Evolutionary conservation across 2,329 filamentous ascomycete species (phyloP).

Genomic region (Fusarium fujikuroi): DNA sequence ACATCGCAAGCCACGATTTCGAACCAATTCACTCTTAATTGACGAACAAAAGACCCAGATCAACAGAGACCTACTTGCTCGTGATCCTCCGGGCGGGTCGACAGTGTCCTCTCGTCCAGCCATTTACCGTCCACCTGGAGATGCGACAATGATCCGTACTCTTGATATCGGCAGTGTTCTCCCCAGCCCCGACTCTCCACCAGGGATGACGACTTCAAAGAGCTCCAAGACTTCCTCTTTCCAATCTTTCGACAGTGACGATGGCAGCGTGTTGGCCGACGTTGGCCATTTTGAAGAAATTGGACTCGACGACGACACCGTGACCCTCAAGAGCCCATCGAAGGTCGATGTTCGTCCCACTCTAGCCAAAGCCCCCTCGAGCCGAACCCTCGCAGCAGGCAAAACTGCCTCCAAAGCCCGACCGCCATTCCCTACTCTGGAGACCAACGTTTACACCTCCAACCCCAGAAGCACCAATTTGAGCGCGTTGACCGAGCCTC

Average conservation of each 20-base stretch:
- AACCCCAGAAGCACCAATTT: conserved; percentile 65
- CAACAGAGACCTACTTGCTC: not conserved
- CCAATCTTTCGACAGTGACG: conserved; percentile 80
- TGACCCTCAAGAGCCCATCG: conserved; percentile 62
- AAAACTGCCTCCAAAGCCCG: conserved; percentile 50
- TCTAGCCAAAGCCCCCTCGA: conserved; percentile 43
- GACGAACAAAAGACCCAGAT: not conserved
- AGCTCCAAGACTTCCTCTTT: conserved; percentile 93
- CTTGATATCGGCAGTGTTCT: conserved; percentile 46
- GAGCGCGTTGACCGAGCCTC: conserved; percentile 50
- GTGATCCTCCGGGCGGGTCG: conserved; percentile 21
- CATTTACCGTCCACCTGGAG: conserved; percentile 26
- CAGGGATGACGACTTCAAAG: conserved; percentile 81
- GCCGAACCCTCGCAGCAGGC: conserved; percentile 47
- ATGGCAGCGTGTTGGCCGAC: conserved; percentile 76
- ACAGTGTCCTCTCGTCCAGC: conserved; percentile 24
- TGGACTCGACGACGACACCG: conserved; percentile 74
- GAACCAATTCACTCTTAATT: not conserved
- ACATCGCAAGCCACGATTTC: conserved; percentile 19
- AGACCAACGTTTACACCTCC: conserved; percentile 57
- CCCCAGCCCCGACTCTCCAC: conserved; percentile 51
- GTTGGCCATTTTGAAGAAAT: conserved; percentile 93
- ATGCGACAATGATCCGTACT: conserved; percentile 52
- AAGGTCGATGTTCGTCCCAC: conserved; percentile 54
- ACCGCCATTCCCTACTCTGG: conserved; percentile 58